Percentiles rank a stretch among this genome's conserved stretches.
phyloP scores from a whole-genome alignment of 768 basidiomycete genomes.

The Suillus ampliporus region DNA sequence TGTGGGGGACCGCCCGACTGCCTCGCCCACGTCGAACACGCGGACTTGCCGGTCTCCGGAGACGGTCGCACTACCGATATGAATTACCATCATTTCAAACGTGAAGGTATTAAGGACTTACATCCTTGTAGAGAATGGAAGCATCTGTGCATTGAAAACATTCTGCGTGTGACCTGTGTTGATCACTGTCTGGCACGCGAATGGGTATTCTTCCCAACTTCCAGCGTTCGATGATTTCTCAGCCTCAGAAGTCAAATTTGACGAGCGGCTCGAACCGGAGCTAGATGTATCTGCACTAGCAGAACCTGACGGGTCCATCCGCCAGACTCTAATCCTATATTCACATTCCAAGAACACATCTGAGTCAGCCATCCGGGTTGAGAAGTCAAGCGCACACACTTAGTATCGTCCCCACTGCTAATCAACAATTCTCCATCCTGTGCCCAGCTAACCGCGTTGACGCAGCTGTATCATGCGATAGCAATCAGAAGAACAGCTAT shows the following conservation, averaged over 20 bases:
- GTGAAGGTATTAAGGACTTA: constrained; percentile 44
- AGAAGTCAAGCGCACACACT: constrained; percentile 43
- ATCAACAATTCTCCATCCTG: constrained; percentile 66
- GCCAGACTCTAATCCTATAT: constrained; percentile 78
- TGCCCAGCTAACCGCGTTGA: constrained; percentile 81
- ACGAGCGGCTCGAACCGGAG: background rate
- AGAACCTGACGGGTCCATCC: constrained; percentile 51
- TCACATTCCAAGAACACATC: constrained; percentile 11
- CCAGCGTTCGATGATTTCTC: constrained; percentile 31
- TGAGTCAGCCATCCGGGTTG: background rate
- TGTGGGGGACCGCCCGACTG: constrained; percentile 42
- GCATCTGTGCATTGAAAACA: constrained; percentile 84
- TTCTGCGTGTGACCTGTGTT: constrained; percentile 82
- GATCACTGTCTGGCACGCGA: constrained; percentile 69
- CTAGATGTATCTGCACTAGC: background rate
- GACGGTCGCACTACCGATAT: constrained; percentile 62
- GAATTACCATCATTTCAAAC: constrained; percentile 10
- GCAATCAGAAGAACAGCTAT: background rate
- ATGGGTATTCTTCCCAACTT: constrained; percentile 55
- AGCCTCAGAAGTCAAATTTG: background rate
- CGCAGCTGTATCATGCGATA: constrained; percentile 54
- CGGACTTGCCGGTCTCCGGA: constrained; percentile 79
- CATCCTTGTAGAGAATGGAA: constrained; percentile 82
- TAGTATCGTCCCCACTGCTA: constrained; percentile 77
- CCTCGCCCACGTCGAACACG: constrained; percentile 71